phyloP scores from a whole-genome alignment of 371 early-diverging fungal genomes.

The Mucor mucedo region DNA sequence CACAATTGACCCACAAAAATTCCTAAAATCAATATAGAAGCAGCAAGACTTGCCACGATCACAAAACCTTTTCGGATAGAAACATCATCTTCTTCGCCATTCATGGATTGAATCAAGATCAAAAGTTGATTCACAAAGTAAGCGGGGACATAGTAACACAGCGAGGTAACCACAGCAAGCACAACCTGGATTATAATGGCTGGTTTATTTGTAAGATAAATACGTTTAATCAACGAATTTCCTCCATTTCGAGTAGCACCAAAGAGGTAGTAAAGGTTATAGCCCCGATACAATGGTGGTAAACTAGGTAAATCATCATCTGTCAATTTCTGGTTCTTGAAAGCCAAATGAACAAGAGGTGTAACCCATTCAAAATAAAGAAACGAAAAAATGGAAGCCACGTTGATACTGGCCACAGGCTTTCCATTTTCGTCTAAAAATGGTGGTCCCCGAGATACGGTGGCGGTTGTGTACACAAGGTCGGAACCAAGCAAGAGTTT shows the following conservation, averaged over 20 bases:
- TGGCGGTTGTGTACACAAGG: constrained; percentile 36
- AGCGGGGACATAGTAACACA: constrained; percentile 42
- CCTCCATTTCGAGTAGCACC: constrained; percentile 25
- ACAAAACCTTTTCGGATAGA: constrained; percentile 38
- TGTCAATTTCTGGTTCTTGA: constrained; percentile 31
- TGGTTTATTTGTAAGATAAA: constrained; percentile 30
- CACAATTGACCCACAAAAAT: constrained; percentile 53
- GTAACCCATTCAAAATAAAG: constrained; percentile 35
- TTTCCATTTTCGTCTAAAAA: constrained; percentile 42
- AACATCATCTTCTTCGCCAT: constrained; percentile 14
- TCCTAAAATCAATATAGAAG: constrained; percentile 42
- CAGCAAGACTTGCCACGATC: constrained; percentile 49
- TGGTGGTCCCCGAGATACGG: constrained; percentile 36
- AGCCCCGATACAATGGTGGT: constrained; percentile 39
- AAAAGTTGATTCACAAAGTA: constrained; percentile 46
- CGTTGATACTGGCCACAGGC: constrained; percentile 25
- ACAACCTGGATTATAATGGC: constrained; percentile 36
- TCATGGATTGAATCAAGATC: constrained; percentile 39
- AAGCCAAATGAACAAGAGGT: constrained; percentile 38
- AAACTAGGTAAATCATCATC: constrained; percentile 45
- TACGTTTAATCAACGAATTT: constrained; percentile 30
- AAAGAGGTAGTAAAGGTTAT: constrained; percentile 40
- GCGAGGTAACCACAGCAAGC: constrained; percentile 31
- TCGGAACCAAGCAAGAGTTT: constrained; percentile 30
- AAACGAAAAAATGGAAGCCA: constrained; percentile 35